A percentile compares a stretch with the other conserved stretches of the same genome.
These are phyloP conservation scores for Persicaria maculosa DNA, from an alignment of 148 eudicot species.

Conservation along the genomic window DNA sequence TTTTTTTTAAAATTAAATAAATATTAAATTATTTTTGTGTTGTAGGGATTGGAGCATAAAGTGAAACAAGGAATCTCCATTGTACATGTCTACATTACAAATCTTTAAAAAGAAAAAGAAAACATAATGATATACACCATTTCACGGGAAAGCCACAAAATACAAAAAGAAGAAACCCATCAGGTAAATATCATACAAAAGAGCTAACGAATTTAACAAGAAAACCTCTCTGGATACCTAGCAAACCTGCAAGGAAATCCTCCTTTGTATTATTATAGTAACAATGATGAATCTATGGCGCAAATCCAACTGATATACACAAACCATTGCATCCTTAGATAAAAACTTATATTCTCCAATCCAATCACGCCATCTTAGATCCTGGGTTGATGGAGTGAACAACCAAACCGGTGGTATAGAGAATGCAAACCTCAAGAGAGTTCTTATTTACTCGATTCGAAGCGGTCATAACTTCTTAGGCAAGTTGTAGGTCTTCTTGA, in stretches of 20 bases:
- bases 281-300: conserved; percentile 4
- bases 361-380: background rate
- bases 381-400: background rate
- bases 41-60: too few species aligned
- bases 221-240: too few species aligned
- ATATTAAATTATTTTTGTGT: too few species aligned
- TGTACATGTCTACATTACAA: too few species aligned
- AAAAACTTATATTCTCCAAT: background rate
- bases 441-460: background rate
- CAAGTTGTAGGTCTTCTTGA: conserved; percentile 63
- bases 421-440: background rate
- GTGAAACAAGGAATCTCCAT: too few species aligned
- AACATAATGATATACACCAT: too few species aligned
- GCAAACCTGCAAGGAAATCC: background rate
- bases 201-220: too few species aligned
- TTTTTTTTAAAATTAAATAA: too few species aligned
- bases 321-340: background rate
- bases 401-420: background rate
- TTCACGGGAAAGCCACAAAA: too few species aligned
- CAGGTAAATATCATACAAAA: too few species aligned
- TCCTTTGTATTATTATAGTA: background rate
- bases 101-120: too few species aligned
- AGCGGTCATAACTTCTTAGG: conserved; percentile 48
- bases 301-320: background rate
- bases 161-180: too few species aligned